These are phyloP conservation scores for Candida stauntonica DNA, from an alignment of 805 yeast species.

Conservation along the genomic window DNA sequence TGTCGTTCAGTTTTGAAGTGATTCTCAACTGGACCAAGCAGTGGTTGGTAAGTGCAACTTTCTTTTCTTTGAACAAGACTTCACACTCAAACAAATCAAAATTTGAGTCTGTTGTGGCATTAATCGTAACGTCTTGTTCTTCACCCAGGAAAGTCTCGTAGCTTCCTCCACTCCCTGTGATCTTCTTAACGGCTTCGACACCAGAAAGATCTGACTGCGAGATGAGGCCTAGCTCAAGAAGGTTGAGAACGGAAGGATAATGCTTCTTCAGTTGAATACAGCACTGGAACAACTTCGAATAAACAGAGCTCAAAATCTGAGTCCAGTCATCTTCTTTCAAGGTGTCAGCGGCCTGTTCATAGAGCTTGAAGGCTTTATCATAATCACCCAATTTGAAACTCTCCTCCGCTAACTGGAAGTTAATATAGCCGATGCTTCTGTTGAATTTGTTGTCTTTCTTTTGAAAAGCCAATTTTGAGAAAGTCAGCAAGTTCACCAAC, in stretches of 20 bases:
- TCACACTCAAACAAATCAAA: conserved; percentile 25
- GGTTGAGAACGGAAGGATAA: conserved; percentile 31
- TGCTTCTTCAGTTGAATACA: conserved; percentile 29
- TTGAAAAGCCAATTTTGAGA: conserved; percentile 34
- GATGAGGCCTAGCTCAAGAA: conserved; percentile 31
- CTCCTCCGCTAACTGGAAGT: conserved; percentile 50
- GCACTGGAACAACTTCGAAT: conserved; percentile 37
- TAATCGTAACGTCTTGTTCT: conserved; percentile 16
- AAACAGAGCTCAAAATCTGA: conserved; percentile 29
- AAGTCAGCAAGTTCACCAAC: conserved; percentile 31
- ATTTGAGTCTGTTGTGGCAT: conserved; percentile 24
- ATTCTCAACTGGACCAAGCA: conserved; percentile 31
- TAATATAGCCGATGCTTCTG: conserved; percentile 39
- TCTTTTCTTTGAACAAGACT: conserved; percentile 18
- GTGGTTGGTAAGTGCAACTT: conserved; percentile 19
- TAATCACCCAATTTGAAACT: conserved; percentile 31
- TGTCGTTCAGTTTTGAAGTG: conserved; percentile 25
- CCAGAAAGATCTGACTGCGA: conserved; percentile 9
- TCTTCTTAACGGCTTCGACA: not conserved
- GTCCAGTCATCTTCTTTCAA: conserved; percentile 42
- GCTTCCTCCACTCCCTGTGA: conserved; percentile 4
- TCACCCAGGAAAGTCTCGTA: conserved; percentile 6
- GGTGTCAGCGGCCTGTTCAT: conserved; percentile 33
- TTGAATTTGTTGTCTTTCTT: conserved; percentile 32
- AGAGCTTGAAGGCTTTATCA: conserved; percentile 39